These are phyloP conservation scores for Glebionis coronaria DNA, from an alignment of 129 eudicot genomes.

Conservation along the genomic window DNA sequence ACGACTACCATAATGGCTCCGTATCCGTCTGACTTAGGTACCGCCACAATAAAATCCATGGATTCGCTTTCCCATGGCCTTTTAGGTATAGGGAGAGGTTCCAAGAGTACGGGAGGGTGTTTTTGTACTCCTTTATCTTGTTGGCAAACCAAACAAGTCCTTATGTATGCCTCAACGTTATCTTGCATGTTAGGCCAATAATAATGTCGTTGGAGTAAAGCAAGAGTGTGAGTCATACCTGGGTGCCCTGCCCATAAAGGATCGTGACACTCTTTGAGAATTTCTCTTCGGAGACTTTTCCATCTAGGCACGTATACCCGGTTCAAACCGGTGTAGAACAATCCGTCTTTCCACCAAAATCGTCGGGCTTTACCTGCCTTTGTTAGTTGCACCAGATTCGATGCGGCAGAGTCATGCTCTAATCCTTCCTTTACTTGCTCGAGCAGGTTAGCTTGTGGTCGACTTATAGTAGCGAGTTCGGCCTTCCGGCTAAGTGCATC, in stretches of 20 bases:
- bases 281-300: not conserved
- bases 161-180: not conserved
- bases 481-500: constrained; percentile 20
- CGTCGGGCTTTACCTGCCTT: not conserved
- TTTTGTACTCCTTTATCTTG: not conserved
- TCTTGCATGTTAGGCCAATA: not conserved
- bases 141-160: not conserved
- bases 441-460: too few species aligned
- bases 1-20: too few species aligned
- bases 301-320: not conserved
- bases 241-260: not conserved
- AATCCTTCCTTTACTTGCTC: not conserved
- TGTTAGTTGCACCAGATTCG: not conserved
- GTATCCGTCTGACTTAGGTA: too few species aligned
- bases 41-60: too few species aligned
- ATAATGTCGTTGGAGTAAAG: not conserved
- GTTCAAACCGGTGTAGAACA: not conserved
- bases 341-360: not conserved
- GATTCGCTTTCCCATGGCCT: too few species aligned
- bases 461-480: not conserved
- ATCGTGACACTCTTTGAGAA: not conserved
- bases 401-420: not conserved
- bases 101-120: too few species aligned
- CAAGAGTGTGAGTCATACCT: not conserved
- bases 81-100: too few species aligned